Base-by-base conservation (phyloP, 2,329 filamentous ascomycete genomes). In the Ilyonectria mors-panacis region DNA sequence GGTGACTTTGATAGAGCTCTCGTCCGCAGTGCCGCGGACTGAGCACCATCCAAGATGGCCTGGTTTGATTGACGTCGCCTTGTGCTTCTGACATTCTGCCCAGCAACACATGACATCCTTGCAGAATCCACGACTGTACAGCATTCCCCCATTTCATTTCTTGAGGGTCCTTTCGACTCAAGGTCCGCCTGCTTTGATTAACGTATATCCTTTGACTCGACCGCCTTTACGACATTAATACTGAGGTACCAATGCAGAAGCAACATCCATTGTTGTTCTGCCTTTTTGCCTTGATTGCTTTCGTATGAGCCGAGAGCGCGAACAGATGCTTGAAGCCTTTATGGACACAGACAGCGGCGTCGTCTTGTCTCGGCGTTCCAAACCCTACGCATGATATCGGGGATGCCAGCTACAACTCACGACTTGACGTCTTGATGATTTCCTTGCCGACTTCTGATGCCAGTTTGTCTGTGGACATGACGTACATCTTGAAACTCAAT, bases 1-100 rank as follows among this genome's bases (percentile, higher is more conserved):
- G 76, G 77, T 79, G 77, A 80, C 72, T 73, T 71, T 79, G 78
- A 79, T 75, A 64, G 73, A 75, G 73, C 73, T 74, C 69, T 70
- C 65, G 59, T 71, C 70, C 64, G 72, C 69, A 63, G 59, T 71
- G 64, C 64, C 66, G 71, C 59, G 69, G 66, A 64, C 66, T 42
- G 71, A 73, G 75, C 68, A 67, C 70, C 59, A 64, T 75, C 73
- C 73, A 74, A 75, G 75, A 78, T 80, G 75, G 75, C 75, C 79
- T 75, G 66, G 75, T 76, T 72, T 78, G 78, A 78, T 74, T 79
- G 77, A 78, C 71, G 71, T 71, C 68, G 70, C 76, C 69, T 72
- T 65, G 65, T 73, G 72, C 66, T 74, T 71, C 67, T 75, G 74
- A 73, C 69, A 64, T 55, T 65, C 67, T 75, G 62, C 72, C 61